Evolutionary conservation across 2,329 filamentous ascomycete genomes (phyloP).

Genomic region (Fusarium sacchari): DNA sequence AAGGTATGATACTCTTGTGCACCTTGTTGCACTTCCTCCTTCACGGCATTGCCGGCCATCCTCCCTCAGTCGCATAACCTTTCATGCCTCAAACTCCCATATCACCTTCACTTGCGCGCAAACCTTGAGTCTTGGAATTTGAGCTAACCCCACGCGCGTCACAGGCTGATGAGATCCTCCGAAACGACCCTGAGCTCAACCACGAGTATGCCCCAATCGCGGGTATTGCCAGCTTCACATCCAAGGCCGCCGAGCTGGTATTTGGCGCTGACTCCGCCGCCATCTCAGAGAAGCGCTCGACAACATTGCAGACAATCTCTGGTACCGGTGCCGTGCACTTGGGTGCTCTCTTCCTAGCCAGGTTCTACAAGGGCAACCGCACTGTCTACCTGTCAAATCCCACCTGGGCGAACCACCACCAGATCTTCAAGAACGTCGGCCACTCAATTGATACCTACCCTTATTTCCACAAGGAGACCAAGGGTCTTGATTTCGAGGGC

Average conservation of each 20-base stretch:
- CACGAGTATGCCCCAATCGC: constrained; percentile 99
- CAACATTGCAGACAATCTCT: constrained; percentile 93
- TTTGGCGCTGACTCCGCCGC: constrained; percentile 84
- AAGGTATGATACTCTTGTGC: constrained; percentile 69
- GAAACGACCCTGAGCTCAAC: constrained; percentile 88
- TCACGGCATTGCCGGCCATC: constrained; percentile 2
- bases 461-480: constrained; percentile 90
- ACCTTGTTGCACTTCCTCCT: constrained; percentile 8
- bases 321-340: constrained; percentile 96
- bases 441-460: constrained; percentile 85
- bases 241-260: constrained; percentile 90
- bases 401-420: constrained; percentile 98
- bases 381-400: constrained; percentile 92
- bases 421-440: constrained; percentile 94
- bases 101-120: constrained; percentile 11
- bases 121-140: constrained; percentile 21
- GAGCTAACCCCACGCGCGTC: constrained; percentile 39
- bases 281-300: constrained; percentile 81
- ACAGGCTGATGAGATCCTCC: constrained; percentile 90
- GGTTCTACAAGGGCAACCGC: constrained; percentile 82
- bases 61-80: constrained; percentile 11
- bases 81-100: not conserved
- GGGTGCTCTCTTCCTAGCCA: constrained; percentile 90
- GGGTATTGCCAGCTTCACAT: constrained; percentile 85
- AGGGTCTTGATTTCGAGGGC: constrained; percentile 90